phyloP scores from a whole-genome alignment of 768 basidiomycete genomes.

The Termitomyces sp. region DNA sequence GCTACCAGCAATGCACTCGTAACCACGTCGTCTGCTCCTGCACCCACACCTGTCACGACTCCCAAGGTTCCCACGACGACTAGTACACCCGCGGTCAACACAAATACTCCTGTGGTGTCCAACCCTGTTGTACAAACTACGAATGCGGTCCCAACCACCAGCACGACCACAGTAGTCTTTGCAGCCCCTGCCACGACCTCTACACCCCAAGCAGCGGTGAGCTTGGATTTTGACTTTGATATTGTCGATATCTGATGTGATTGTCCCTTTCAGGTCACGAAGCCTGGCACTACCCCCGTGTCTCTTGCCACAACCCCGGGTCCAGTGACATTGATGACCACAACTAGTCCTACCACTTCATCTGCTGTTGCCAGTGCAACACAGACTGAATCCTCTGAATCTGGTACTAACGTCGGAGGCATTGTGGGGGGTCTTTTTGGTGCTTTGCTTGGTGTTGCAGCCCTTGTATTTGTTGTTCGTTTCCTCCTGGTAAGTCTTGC shows the following conservation, averaged over 20 bases:
- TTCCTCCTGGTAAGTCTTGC: conserved; percentile 40
- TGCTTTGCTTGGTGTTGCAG: conserved; percentile 37
- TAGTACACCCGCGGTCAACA: neutral
- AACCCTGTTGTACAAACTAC: neutral
- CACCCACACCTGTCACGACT: neutral
- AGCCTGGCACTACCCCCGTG: neutral
- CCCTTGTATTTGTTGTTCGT: conserved; percentile 34
- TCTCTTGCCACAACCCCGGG: neutral
- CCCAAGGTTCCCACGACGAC: neutral
- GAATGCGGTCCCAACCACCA: neutral
- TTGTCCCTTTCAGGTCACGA: conserved; percentile 1
- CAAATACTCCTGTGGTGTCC: neutral
- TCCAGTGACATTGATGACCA: neutral
- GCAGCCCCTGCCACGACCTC: neutral
- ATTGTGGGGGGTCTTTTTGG: conserved; percentile 42
- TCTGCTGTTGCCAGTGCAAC: conserved; percentile 16
- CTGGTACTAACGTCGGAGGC: conserved; percentile 22
- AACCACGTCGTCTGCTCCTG: neutral
- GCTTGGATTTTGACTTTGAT: neutral
- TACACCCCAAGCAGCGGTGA: neutral
- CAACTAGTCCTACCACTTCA: conserved; percentile 2
- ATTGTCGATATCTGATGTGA: neutral
- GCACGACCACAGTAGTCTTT: neutral
- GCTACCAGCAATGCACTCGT: neutral
- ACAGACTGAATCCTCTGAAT: conserved; percentile 5